These are phyloP conservation scores for Dendrobium huoshanense DNA, from an alignment of 106 monocot species.

Conservation along the genomic window DNA sequence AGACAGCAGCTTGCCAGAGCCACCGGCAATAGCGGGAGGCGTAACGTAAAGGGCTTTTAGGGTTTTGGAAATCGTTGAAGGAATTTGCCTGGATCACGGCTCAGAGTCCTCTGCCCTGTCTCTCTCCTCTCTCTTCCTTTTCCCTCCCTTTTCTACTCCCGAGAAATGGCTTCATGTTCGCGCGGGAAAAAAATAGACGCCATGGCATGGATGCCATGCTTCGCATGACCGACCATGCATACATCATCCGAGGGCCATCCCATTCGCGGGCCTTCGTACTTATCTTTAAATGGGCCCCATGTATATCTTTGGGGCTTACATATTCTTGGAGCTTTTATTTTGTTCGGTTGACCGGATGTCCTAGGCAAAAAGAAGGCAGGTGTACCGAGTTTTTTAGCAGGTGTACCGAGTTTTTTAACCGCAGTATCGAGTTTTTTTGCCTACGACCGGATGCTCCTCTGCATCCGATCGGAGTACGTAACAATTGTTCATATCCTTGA, in stretches of 20 bases:
- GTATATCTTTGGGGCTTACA: too few relatives aligned
- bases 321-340: too few relatives aligned
- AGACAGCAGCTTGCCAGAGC: not conserved
- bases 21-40: not conserved
- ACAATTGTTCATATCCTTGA: too few relatives aligned
- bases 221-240: not conserved
- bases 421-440: too few relatives aligned
- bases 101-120: not conserved
- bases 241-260: not conserved
- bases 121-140: not conserved
- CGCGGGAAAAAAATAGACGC: not conserved
- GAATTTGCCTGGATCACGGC: not conserved
- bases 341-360: too few relatives aligned
- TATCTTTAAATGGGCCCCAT: too few relatives aligned
- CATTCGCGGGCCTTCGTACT: too few relatives aligned
- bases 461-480: too few relatives aligned
- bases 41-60: not conserved
- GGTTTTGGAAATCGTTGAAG: not conserved
- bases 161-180: not conserved
- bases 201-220: slow-evolving; percentile 1
- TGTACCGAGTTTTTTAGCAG: too few relatives aligned
- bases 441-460: too few relatives aligned
- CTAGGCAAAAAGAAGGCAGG: too few relatives aligned
- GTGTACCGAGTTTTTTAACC: too few relatives aligned
- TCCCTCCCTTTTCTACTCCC: not conserved